Conservation (phyloP, 2,329 filamentous ascomycete genomes). For the Pseudogymnoascus sp. region DNA sequence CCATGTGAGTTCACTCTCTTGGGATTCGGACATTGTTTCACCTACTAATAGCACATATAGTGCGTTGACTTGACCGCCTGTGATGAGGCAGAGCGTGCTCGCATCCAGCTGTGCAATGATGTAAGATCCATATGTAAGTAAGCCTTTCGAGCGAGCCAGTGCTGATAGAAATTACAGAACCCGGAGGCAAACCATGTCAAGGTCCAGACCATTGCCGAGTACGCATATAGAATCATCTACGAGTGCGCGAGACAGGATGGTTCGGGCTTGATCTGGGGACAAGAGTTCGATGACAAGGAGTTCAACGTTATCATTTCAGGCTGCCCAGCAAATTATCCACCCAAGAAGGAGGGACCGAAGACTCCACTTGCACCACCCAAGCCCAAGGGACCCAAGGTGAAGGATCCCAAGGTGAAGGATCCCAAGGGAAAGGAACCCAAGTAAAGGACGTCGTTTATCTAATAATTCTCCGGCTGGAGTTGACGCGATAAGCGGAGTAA, state of each 20-base stretch:
- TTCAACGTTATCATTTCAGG: slow-evolving; percentile 8
- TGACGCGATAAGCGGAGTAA: neutral
- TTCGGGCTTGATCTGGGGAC: slow-evolving; percentile 7
- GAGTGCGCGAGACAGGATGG: slow-evolving; percentile 9
- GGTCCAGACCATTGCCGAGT: slow-evolving; percentile 8
- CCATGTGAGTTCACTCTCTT: neutral
- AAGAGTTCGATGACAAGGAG: neutral
- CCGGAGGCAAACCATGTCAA: neutral
- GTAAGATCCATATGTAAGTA: neutral
- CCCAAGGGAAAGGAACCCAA: neutral
- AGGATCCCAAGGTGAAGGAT: neutral
- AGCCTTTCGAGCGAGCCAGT: neutral
- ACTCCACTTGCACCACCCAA: neutral
- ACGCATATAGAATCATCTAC: slow-evolving; percentile 7
- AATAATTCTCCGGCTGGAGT: neutral
- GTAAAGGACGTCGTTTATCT: neutral
- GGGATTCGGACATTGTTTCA: neutral
- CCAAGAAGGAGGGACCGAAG: neutral
- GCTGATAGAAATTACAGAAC: neutral
- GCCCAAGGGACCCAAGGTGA: neutral
- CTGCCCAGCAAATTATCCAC: neutral
- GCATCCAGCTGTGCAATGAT: slow-evolving; percentile 7
- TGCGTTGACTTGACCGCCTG: slow-evolving; percentile 9
- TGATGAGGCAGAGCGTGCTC: slow-evolving; percentile 1
- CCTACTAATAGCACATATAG: neutral